These are phyloP conservation scores for Naumovozyma castellii DNA, from an alignment of 805 yeast species.

Conservation along the genomic window DNA sequence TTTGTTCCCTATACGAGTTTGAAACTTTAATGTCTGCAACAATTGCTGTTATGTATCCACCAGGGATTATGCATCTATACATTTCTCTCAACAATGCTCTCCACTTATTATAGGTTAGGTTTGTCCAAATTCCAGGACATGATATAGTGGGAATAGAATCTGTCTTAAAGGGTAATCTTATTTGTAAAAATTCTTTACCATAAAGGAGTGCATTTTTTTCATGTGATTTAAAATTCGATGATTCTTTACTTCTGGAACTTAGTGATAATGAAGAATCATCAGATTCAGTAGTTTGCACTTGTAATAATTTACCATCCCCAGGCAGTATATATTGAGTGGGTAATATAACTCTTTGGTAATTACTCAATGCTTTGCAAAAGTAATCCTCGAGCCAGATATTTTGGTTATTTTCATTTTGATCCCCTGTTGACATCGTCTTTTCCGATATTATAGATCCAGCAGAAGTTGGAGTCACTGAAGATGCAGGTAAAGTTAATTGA, in stretches of 20 bases:
- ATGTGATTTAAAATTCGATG: background rate
- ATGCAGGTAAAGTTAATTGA: background rate
- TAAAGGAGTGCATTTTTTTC: constrained; percentile 9
- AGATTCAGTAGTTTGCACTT: background rate
- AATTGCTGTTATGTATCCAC: constrained; percentile 22
- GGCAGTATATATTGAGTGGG: constrained; percentile 20
- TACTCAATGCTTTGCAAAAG: constrained; percentile 15
- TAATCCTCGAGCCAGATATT: constrained; percentile 22
- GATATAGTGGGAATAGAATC: constrained; percentile 21
- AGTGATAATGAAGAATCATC: background rate
- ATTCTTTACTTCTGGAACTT: background rate
- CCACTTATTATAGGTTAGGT: constrained; percentile 22
- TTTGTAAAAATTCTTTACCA: constrained; percentile 15
- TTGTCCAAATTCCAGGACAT: constrained; percentile 25
- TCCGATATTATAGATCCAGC: background rate
- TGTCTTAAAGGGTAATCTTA: constrained; percentile 21
- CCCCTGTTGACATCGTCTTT: background rate
- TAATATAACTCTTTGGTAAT: constrained; percentile 17
- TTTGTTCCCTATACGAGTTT: constrained; percentile 4
- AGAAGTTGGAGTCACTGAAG: background rate
- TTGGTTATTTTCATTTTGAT: constrained; percentile 3
- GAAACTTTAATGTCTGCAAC: constrained; percentile 18
- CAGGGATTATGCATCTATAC: constrained; percentile 21
- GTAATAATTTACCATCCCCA: background rate
- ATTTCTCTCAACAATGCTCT: constrained; percentile 20